phyloP scores from a whole-genome alignment of 2,329 filamentous ascomycete species.

The Microcyclospora pomicola region DNA sequence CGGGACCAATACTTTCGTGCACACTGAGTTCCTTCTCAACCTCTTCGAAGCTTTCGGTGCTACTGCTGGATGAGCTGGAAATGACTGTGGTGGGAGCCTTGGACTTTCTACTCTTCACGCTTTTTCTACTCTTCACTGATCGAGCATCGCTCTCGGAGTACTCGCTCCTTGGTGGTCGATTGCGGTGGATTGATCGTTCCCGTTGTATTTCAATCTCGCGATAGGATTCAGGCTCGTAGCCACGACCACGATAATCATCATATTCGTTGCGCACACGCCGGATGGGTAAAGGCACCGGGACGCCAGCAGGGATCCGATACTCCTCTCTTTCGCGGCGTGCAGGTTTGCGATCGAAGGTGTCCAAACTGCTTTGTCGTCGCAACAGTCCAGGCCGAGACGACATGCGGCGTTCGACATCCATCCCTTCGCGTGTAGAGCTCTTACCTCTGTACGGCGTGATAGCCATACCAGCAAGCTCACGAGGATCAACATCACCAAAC shows the following conservation, averaged over 20 bases:
- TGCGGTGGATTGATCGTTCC: conserved; percentile 28
- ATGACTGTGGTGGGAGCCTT: conserved; percentile 2
- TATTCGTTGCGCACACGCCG: conserved; percentile 50
- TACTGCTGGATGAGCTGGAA: conserved; percentile 23
- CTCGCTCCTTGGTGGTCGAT: background rate
- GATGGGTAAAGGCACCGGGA: conserved; percentile 52
- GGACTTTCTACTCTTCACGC: conserved; percentile 13
- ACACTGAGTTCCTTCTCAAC: conserved; percentile 3
- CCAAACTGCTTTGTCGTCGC: conserved; percentile 74
- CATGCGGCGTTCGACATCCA: conserved; percentile 21
- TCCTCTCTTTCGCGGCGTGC: conserved; percentile 45
- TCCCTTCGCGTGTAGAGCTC: conserved; percentile 37
- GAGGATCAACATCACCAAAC: conserved; percentile 33
- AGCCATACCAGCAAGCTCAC: conserved; percentile 36
- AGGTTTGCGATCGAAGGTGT: conserved; percentile 74
- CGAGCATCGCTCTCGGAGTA: conserved; percentile 3
- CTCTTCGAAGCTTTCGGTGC: conserved; percentile 14
- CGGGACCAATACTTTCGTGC: background rate
- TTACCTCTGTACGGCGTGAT: conserved; percentile 45
- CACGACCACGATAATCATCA: conserved; percentile 40
- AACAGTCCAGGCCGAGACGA: conserved; percentile 53
- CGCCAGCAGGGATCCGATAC: conserved; percentile 49
- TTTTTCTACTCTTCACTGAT: conserved; percentile 11
- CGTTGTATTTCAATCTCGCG: conserved; percentile 36
- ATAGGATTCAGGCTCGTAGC: conserved; percentile 30